Conservation (phyloP, 768 basidiomycete species). For the Boletus pseudopeckii region DNA sequence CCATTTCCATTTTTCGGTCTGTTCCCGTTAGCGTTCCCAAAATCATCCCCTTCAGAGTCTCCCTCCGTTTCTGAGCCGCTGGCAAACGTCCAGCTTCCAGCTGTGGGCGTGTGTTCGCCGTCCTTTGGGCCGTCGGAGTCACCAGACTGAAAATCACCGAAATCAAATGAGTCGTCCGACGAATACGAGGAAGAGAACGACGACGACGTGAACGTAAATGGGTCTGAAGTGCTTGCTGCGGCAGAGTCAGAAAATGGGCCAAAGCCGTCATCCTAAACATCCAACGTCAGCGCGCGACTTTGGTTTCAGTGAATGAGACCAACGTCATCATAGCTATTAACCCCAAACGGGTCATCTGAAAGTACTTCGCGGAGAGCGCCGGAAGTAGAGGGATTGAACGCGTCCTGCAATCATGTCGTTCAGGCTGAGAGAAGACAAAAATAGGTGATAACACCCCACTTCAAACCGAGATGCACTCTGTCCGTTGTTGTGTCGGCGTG, state of each 20-base stretch:
- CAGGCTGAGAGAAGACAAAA: background rate
- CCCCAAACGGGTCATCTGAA: constrained; percentile 49
- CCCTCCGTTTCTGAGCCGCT: constrained; percentile 35
- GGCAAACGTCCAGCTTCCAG: constrained; percentile 70
- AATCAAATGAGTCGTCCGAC: constrained; percentile 71
- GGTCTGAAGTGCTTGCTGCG: constrained; percentile 44
- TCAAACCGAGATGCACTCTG: constrained; percentile 53
- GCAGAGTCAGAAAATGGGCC: constrained; percentile 77
- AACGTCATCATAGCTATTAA: constrained; percentile 50
- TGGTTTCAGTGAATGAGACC: constrained; percentile 1
- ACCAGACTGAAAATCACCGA: constrained; percentile 73
- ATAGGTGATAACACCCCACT: constrained; percentile 37
- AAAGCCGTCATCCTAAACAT: constrained; percentile 57
- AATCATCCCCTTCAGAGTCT: constrained; percentile 33
- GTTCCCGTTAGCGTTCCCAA: constrained; percentile 17
- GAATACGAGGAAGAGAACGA: constrained; percentile 52
- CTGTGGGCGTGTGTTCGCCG: constrained; percentile 57
- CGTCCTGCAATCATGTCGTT: constrained; percentile 37
- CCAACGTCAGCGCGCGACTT: background rate
- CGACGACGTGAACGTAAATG: constrained; percentile 48
- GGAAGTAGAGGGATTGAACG: constrained; percentile 43
- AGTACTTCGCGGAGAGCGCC: constrained; percentile 34
- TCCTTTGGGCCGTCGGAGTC: constrained; percentile 27
- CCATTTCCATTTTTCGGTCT: constrained; percentile 16
- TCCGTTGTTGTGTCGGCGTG: constrained; percentile 45